Evolutionary conservation across 805 yeast species (phyloP), one percentile per base, ranked within the genome.

Genomic region (Wickerhamiella bombiphila): DNA sequence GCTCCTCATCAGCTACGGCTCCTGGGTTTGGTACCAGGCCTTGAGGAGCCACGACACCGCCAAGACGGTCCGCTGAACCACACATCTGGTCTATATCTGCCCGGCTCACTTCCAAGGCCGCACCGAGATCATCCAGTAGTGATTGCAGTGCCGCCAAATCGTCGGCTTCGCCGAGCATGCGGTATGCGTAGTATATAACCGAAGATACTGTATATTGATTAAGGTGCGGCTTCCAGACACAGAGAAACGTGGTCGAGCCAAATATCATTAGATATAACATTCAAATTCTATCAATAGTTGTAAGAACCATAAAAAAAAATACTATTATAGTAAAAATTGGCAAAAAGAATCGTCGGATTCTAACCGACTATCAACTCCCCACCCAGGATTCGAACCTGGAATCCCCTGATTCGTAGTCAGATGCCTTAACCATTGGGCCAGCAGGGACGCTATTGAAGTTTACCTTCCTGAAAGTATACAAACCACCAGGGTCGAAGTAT

Each of bases 81-180:
- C 47, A 41, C 24, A 46, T 32, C 20, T 29, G 35, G 36, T 52
- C 49, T 2, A 52, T 40, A 0, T 45, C 51, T 5, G 22, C 33
- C 1, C 55, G 45, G 31, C 50, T 50, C 13, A 31, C 19, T 2
- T 38, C 45, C 22, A 53, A 42, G 29, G 44, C 44, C 4, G 21
- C 19, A 2, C 46, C 16, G 9, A 54, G 45, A 20, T 46, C 43
- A 34, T 46, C 48, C 6, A 54, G 42, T 7, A 54, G 47, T 9
- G 36, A 11, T 13, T 42, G 32, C 28, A 54, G 44, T 8, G 51
- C 48, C 26, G 41, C 40, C 13, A 61, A 33, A 47, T 60, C 54
- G 50, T 54, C 46, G 31, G 45, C 34, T 3, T 37, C 40, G 16
- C 49, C 49, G 4, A 45, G 44, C 48, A 44, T n/a, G n/a, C n/a